Evolutionary conservation across 257 asterid genomes (phyloP).

Genomic region (Mitragyna speciosa): DNA sequence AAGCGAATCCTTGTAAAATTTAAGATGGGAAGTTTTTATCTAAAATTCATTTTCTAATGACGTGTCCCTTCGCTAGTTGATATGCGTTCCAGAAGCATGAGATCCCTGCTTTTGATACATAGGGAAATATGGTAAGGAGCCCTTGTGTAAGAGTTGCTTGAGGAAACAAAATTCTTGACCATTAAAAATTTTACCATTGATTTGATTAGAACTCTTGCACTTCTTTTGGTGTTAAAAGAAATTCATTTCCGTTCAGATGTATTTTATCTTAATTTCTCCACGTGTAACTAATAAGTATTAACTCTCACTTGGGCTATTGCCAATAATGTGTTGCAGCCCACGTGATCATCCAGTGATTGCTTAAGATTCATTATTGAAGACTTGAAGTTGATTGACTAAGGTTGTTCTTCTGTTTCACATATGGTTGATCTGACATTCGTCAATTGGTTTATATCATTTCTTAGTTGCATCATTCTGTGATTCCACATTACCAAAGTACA

Average conservation of each 20-base stretch:
- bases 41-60: too few relatives aligned
- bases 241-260: neutral
- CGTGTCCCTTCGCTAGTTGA: neutral
- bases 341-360: neutral
- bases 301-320: neutral
- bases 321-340: conserved; percentile 9
- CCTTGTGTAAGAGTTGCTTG: neutral
- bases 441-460: neutral
- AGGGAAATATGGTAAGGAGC: neutral
- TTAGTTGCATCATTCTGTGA: neutral
- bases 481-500: neutral
- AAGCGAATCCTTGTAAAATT: neutral
- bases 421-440: neutral
- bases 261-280: conserved; percentile 7
- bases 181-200: neutral
- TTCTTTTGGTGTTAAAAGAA: neutral
- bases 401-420: neutral
- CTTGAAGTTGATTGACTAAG: conserved; percentile 2
- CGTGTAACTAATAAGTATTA: neutral
- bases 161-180: neutral
- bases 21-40: neutral
- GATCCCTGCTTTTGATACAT: neutral
- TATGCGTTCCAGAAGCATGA: neutral
- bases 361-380: neutral
- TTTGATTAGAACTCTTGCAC: neutral